phyloP scores from a whole-genome alignment of 1,284 basidiomycete species.

The Amylostereum areolatum region DNA sequence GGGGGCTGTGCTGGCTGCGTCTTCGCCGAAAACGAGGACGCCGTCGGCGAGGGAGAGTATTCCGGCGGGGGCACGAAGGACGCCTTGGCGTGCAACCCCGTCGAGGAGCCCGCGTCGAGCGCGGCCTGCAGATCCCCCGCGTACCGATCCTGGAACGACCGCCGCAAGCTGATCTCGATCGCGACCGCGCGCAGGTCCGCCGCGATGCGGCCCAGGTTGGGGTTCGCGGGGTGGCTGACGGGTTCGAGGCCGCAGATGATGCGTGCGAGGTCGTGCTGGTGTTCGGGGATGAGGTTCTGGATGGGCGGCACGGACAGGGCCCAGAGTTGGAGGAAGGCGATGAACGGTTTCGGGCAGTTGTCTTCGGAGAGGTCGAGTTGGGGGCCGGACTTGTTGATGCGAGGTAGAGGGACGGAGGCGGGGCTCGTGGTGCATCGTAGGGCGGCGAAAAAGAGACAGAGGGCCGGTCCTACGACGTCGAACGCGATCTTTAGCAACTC shows the following conservation, averaged over 20 bases:
- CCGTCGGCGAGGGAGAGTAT: constrained; percentile 42
- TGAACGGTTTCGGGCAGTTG: constrained; percentile 59
- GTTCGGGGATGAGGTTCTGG: constrained; percentile 52
- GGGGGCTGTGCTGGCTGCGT: constrained; percentile 8
- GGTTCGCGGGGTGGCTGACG: constrained; percentile 30
- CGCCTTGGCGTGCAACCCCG: constrained; percentile 36
- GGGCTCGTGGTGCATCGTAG: constrained; percentile 56
- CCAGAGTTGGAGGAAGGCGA: constrained; percentile 69
- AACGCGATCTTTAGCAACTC: no score
- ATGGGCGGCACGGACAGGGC: constrained; percentile 57
- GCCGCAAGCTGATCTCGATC: constrained; percentile 73
- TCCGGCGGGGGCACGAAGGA: constrained; percentile 68
- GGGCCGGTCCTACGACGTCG: constrained; percentile 43
- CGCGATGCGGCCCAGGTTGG: constrained; percentile 51
- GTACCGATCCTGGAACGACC: constrained; percentile 78
- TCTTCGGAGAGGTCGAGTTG: constrained; percentile 42
- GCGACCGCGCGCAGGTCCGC: constrained; percentile 72
- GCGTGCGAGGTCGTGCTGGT: constrained; percentile 75
- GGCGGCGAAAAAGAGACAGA: constrained; percentile 67
- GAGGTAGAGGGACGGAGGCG: constrained; percentile 55
- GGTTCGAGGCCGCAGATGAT: constrained; percentile 64
- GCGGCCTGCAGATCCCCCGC: constrained; percentile 69
- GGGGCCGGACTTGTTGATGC: constrained; percentile 25
- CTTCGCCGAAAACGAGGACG: constrained; percentile 18
- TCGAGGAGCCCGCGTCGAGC: constrained; percentile 49